Percentiles rank a stretch among this genome's conserved stretches.
These are phyloP conservation scores for Dacryopinax primogenitus DNA, from an alignment of 768 basidiomycete genomes.

Conservation along the genomic window DNA sequence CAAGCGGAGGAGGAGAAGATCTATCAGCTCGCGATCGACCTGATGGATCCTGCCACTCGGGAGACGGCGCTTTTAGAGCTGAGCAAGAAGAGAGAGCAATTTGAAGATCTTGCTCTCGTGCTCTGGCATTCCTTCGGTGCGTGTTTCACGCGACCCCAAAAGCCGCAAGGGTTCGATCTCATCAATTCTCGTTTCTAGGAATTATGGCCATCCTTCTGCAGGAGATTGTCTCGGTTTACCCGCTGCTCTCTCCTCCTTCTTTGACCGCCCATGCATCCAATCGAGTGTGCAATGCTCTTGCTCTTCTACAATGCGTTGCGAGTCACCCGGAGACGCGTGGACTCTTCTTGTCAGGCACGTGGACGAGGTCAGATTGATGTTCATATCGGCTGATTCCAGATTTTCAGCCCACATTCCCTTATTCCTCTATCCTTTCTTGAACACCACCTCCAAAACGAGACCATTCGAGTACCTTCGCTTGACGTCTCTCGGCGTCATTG, in stretches of 20 bases:
- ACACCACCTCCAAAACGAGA: constrained; percentile 97
- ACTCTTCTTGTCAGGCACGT: constrained; percentile 80
- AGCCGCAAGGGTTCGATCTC: not conserved
- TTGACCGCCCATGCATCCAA: constrained; percentile 96
- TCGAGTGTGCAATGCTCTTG: constrained; percentile 96
- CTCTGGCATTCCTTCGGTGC: constrained; percentile 98
- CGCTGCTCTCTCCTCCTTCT: constrained; percentile 84
- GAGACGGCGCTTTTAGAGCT: constrained; percentile 87
- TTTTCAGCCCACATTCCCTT: constrained; percentile 83
- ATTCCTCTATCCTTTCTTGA: constrained; percentile 90
- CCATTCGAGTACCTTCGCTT: constrained; percentile 99
- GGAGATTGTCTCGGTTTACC: constrained; percentile 97
- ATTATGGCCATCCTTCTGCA: constrained; percentile 96
- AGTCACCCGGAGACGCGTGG: constrained; percentile 93
- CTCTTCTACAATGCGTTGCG: constrained; percentile 93
- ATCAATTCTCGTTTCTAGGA: constrained; percentile 36
- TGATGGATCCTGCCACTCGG: constrained; percentile 68
- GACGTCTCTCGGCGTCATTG: constrained; percentile 97
- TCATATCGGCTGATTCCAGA: constrained; percentile 6
- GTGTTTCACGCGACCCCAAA: constrained; percentile 18
- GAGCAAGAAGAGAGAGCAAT: constrained; percentile 98
- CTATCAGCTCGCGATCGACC: constrained; percentile 75
- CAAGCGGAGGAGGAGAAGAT: constrained; percentile 62
- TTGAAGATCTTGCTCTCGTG: constrained; percentile 93
- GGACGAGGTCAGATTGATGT: not conserved